These are phyloP conservation scores for Colletotrichum sp. DNA, from an alignment of 2,329 filamentous ascomycete genomes.

Conservation along the genomic window DNA sequence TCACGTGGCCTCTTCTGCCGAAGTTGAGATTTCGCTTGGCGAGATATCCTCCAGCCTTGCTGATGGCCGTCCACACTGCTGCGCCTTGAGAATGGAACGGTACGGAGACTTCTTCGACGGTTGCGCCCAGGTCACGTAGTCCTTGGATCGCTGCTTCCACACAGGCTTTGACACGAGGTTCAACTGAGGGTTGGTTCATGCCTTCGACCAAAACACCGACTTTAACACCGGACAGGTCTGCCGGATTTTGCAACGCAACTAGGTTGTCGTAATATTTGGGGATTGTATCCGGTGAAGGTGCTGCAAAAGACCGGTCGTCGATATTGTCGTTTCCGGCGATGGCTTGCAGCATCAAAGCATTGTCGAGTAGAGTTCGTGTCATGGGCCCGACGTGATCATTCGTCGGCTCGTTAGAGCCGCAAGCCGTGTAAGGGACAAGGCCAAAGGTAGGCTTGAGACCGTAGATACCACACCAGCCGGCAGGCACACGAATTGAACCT, in stretches of 20 bases:
- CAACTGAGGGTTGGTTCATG: neutral
- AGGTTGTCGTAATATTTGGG: neutral
- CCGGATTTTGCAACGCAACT: neutral
- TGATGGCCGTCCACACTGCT: conserved; percentile 49
- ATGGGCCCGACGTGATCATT: conserved; percentile 52
- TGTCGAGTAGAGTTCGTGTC: conserved; percentile 42
- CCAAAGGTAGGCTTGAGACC: conserved; percentile 45
- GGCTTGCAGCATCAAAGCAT: conserved; percentile 39
- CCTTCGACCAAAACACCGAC: conserved; percentile 34
- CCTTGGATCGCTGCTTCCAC: conserved; percentile 35
- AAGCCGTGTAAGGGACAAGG: conserved; percentile 49
- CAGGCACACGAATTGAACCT: conserved; percentile 35
- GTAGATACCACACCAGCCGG: conserved; percentile 33
- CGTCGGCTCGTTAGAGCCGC: conserved; percentile 41
- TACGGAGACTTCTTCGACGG: conserved; percentile 48
- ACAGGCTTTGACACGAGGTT: conserved; percentile 30
- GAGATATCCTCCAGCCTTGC: neutral
- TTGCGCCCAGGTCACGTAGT: conserved; percentile 45
- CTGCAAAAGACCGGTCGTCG: conserved; percentile 17
- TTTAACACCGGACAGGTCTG: neutral
- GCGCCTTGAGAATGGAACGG: conserved; percentile 53
- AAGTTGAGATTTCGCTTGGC: conserved; percentile 3
- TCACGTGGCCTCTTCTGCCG: neutral
- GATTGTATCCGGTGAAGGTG: neutral
- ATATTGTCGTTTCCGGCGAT: conserved; percentile 50